Evolutionary conservation across 2,329 filamentous ascomycete species (phyloP).

Genomic region (Diplodia corticola): DNA sequence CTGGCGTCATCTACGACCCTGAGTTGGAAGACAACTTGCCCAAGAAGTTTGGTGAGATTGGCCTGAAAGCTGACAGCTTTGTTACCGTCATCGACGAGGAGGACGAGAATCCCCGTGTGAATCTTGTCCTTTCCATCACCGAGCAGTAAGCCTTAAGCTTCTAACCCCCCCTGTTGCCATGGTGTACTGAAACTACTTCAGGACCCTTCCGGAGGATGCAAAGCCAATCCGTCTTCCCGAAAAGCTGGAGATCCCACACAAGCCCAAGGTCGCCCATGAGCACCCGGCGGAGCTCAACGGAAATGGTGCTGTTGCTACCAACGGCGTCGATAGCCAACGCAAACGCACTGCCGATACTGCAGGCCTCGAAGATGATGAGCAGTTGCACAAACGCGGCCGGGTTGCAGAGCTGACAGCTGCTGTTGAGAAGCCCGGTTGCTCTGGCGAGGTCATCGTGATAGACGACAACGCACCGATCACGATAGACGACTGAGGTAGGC

Average conservation of each 20-base stretch:
- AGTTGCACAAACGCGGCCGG: constrained; percentile 43
- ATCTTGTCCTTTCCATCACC: constrained; percentile 72
- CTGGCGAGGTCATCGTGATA: constrained; percentile 35
- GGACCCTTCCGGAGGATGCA: constrained; percentile 40
- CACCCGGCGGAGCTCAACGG: constrained; percentile 32
- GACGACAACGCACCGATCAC: constrained; percentile 41
- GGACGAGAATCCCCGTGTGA: constrained; percentile 74
- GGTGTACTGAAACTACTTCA: constrained; percentile 14
- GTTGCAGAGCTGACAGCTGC: constrained; percentile 34
- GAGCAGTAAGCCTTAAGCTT: constrained; percentile 55
- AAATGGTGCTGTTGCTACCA: constrained; percentile 29
- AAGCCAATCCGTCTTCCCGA: constrained; percentile 57
- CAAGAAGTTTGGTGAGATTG: constrained; percentile 77
- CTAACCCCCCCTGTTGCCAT: constrained; percentile 20
- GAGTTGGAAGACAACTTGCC: constrained; percentile 84
- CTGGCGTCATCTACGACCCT: constrained; percentile 80
- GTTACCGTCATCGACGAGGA: constrained; percentile 83
- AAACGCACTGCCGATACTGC: constrained; percentile 51
- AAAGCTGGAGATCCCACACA: constrained; percentile 49
- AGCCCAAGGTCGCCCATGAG: constrained; percentile 40
- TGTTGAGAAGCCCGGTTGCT: constrained; percentile 32
- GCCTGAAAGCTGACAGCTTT: constrained; percentile 71
- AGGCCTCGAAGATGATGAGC: constrained; percentile 39
- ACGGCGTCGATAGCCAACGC: constrained; percentile 40
- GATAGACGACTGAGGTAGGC: constrained; percentile 32